phyloP scores from a whole-genome alignment of 352 stramenopile species.

The Phytophthora chlamydospora region DNA sequence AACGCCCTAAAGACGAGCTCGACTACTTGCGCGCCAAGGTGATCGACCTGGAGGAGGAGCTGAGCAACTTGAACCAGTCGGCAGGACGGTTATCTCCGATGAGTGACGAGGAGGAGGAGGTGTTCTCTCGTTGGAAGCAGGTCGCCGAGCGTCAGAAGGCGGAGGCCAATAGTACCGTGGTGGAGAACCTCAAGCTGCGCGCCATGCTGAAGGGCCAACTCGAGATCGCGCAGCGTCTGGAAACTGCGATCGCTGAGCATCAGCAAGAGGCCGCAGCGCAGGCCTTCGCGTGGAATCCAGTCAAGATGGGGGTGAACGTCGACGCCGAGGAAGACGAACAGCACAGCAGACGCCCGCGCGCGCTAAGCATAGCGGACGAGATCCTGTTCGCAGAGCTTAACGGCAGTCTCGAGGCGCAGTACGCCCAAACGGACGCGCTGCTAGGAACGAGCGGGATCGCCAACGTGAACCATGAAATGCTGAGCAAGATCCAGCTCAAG shows the following conservation, averaged over 20 bases:
- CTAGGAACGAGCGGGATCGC: slow-evolving; percentile 24
- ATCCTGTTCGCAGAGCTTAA: slow-evolving; percentile 39
- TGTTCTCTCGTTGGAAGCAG: slow-evolving; percentile 36
- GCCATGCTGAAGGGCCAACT: slow-evolving; percentile 40
- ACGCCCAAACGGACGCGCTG: slow-evolving; percentile 25
- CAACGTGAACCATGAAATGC: slow-evolving; percentile 13
- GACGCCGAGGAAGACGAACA: not conserved
- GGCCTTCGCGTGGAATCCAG: slow-evolving; percentile 23
- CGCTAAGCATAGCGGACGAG: slow-evolving; percentile 28
- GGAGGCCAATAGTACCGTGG: slow-evolving; percentile 33
- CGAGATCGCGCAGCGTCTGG: slow-evolving; percentile 32
- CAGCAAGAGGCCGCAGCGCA: slow-evolving; percentile 15
- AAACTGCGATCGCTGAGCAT: slow-evolving; percentile 28
- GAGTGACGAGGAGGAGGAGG: slow-evolving; percentile 29
- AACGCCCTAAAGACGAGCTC: slow-evolving; percentile 46
- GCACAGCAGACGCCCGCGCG: slow-evolving; percentile 15
- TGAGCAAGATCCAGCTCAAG: slow-evolving; percentile 24
- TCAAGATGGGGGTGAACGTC: slow-evolving; percentile 15
- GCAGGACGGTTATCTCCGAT: slow-evolving; percentile 18
- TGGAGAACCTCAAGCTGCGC: slow-evolving; percentile 44
- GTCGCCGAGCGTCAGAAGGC: slow-evolving; percentile 39
- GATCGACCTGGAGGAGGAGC: slow-evolving; percentile 33
- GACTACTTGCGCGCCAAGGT: slow-evolving; percentile 42
- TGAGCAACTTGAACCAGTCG: slow-evolving; percentile 25
- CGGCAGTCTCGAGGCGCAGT: slow-evolving; percentile 32